Conservation (phyloP, 306 rosid species). For the Malus fusca region DNA sequence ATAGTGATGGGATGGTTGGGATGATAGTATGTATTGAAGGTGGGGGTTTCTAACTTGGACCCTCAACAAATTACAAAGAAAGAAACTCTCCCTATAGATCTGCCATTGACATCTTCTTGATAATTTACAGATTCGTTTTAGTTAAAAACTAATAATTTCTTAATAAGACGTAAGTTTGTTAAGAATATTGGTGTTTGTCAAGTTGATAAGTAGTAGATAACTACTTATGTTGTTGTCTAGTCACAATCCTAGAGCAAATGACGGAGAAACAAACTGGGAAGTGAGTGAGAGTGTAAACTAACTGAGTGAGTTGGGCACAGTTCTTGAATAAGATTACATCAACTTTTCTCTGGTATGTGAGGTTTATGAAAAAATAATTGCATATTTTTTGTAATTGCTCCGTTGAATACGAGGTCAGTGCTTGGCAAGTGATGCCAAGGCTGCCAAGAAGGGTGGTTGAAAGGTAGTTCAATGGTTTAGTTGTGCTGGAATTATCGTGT, state of each 20-base stretch:
- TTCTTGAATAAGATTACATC: background rate
- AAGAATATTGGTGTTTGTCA: background rate
- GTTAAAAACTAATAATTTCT: no score
- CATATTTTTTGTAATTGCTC: no score
- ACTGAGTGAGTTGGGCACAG: background rate
- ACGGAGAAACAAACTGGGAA: background rate
- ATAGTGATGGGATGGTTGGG: background rate
- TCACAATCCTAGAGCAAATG: constrained; percentile 24
- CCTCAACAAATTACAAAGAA: no score
- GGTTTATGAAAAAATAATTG: no score
- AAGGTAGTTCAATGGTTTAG: no score
- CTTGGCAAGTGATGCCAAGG: no score
- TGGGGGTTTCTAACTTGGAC: no score
- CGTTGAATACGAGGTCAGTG: no score
- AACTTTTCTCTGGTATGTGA: background rate
- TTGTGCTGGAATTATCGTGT: no score
- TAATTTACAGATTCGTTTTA: background rate
- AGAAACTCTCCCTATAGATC: background rate
- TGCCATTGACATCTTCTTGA: background rate
- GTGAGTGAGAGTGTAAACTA: background rate
- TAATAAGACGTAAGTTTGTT: background rate
- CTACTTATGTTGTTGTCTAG: constrained; percentile 5
- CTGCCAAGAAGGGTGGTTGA: no score
- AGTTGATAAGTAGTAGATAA: constrained; percentile 22
- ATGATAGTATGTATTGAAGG: background rate